These are phyloP conservation scores for Fusarium sp. DNA, from an alignment of 2,329 filamentous ascomycete species.

Conservation along the genomic window DNA sequence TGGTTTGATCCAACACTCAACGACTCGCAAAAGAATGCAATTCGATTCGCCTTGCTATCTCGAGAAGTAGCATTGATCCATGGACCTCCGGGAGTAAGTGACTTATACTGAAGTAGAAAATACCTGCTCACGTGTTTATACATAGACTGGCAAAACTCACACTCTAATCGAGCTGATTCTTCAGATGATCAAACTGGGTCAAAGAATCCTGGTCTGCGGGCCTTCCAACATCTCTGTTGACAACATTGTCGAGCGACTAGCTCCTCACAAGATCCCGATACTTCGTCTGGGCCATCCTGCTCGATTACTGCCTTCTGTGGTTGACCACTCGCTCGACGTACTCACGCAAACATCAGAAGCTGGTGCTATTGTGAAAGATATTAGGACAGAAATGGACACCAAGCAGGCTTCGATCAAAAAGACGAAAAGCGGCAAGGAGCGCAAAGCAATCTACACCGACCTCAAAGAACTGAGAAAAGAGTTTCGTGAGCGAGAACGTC, in stretches of 20 bases:
- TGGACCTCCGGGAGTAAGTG: conserved; percentile 82
- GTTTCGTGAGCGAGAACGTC: conserved; percentile 84
- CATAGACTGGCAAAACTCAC: conserved; percentile 91
- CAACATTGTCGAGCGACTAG: conserved; percentile 94
- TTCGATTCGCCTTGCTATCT: conserved; percentile 85
- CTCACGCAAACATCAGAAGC: conserved; percentile 92
- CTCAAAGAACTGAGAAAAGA: conserved; percentile 88
- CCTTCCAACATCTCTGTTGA: conserved; percentile 98
- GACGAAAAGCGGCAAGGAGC: conserved; percentile 82
- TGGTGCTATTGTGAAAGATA: conserved; percentile 87
- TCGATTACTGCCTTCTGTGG: conserved; percentile 85
- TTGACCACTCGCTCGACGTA: conserved; percentile 91
- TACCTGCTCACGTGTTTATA: conserved; percentile 6
- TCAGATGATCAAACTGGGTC: conserved; percentile 81
- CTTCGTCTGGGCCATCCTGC: conserved; percentile 94
- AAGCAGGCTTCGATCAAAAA: conserved; percentile 92
- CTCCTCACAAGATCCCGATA: conserved; percentile 86
- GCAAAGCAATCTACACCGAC: conserved; percentile 84
- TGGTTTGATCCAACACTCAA: conserved; percentile 74
- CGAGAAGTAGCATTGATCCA: conserved; percentile 90
- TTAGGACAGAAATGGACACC: conserved; percentile 90
- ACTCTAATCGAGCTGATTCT: conserved; percentile 94
- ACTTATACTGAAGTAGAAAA: background rate
- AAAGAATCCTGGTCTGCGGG: conserved; percentile 90
- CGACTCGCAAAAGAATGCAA: conserved; percentile 74